Evolutionary conservation across 1,284 basidiomycete genomes (phyloP).

Genomic region (Cutaneotrichosporon sp.): DNA sequence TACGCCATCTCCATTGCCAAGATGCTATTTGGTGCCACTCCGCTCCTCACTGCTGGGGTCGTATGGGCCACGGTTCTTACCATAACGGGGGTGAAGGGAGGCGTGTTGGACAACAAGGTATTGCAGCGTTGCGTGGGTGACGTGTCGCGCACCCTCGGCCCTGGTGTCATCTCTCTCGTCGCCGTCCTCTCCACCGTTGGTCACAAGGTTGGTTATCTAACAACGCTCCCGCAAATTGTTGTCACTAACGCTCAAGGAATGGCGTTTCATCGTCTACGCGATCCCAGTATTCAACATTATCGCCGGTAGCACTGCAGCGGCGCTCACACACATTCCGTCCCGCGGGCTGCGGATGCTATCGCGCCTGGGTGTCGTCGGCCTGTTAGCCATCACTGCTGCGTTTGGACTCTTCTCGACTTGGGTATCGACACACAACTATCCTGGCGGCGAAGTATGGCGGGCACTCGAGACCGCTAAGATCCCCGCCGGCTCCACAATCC

Average conservation of each 20-base stretch:
- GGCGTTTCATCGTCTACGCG: constrained; percentile 88
- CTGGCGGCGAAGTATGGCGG: constrained; percentile 72
- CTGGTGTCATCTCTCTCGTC: constrained; percentile 59
- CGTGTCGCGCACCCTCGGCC: constrained; percentile 20
- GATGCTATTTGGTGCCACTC: constrained; percentile 63
- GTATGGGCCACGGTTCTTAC: constrained; percentile 30
- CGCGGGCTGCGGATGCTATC: background rate
- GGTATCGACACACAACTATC: constrained; percentile 75
- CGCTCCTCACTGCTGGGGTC: constrained; percentile 59
- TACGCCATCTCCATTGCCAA: constrained; percentile 77
- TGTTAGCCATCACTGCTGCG: constrained; percentile 54
- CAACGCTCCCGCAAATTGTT: background rate
- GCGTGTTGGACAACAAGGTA: constrained; percentile 5
- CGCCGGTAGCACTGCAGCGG: constrained; percentile 59
- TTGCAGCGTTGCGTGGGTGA: constrained; percentile 16
- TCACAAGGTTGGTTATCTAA: constrained; percentile 57
- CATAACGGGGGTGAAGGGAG: background rate
- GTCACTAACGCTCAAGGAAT: constrained; percentile 63
- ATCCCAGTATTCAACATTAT: constrained; percentile 77
- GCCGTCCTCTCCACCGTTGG: constrained; percentile 66
- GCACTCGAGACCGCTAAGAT: constrained; percentile 55
- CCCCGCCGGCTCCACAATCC: constrained; percentile 23
- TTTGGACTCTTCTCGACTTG: constrained; percentile 56
- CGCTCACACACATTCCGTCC: constrained; percentile 18
- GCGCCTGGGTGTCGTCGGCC: constrained; percentile 48